phyloP scores from a whole-genome alignment of 257 asterid genomes.

The Capsicum rhomboideum region DNA sequence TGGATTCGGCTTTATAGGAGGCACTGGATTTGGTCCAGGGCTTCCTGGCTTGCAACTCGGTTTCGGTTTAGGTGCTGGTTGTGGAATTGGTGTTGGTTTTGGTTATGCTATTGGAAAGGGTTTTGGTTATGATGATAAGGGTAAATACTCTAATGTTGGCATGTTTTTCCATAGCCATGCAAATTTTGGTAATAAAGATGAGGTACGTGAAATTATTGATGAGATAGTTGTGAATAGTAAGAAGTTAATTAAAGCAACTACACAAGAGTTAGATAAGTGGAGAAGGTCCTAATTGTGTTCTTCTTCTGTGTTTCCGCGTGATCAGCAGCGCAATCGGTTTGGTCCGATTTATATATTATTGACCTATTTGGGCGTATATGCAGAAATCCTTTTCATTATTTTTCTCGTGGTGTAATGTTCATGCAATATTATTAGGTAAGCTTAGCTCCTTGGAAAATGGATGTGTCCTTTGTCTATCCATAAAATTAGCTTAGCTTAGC shows the following conservation, averaged over 20 bases:
- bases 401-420: no score
- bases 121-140: constrained; percentile 52
- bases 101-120: constrained; percentile 87
- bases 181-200: constrained; percentile 28
- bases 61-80: constrained; percentile 78
- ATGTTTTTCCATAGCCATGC: constrained; percentile 21
- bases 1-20: constrained; percentile 70
- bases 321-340: no score
- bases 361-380: no score
- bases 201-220: constrained; percentile 13
- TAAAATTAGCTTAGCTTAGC: not conserved
- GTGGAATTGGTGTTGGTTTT: constrained; percentile 83
- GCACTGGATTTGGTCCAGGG: constrained; percentile 77
- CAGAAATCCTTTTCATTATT: no score
- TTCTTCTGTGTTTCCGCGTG: no score
- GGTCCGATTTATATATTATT: no score
- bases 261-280: constrained; percentile 42
- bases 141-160: constrained; percentile 53
- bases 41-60: constrained; percentile 79
- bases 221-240: not conserved
- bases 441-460: no score
- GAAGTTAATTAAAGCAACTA: constrained; percentile 22
- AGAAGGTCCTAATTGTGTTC: not conserved
- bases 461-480: no score
- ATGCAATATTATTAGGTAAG: no score